Base-by-base conservation (phyloP, 345 rosid genomes). In the Arabis hirsuta region DNA sequence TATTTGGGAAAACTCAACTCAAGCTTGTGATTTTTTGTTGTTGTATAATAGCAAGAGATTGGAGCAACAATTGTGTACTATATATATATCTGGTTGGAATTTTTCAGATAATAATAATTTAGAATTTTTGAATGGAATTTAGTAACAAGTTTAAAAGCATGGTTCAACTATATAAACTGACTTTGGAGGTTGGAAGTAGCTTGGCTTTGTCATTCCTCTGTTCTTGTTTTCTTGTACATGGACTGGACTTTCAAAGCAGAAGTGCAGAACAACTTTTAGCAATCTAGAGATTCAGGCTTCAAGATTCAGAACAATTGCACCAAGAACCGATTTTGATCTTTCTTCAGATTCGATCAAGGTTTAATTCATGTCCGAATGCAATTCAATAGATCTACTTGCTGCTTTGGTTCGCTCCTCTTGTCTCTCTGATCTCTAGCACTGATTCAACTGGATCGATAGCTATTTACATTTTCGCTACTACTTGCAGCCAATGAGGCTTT, bases 21-120 rank as follows among this genome's bases (percentile, higher is more conserved):
- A 34, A 53, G 27, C 48, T 52, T 59, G 61, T 58, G 62, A 13
- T 58, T 48, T 22, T 7, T 2, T 36, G 12, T 67, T 36, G 12
- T 67, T 66, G 62, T 66, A 43, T 59, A 22, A 60, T 67, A 67
- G 69, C 29, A 29, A 74, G 44, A 52, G 62, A 50, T n/a, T 67
- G 45, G 67, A 59, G 13, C 34, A 34, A 54, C 69, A 45, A 27
- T 51, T 19, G 9, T 68, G 46, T 68, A 31, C 32, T 16, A 52
- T 4, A 54, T 36, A 36, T 44, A 8, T 54, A 55, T 54, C 19
- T 55, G 43, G 63, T 67, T 68, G 54, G 9, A 20, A 53, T 12
- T 53, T 62, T 61, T 34, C 12, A 43, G 31, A 12, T 57, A 39
- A 41, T 73, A 31, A 66, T 51, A 44, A 32, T 44, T 55, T 73